These are phyloP conservation scores for Martiniozyma abietophila DNA, from an alignment of 805 yeast species.

Conservation along the genomic window DNA sequence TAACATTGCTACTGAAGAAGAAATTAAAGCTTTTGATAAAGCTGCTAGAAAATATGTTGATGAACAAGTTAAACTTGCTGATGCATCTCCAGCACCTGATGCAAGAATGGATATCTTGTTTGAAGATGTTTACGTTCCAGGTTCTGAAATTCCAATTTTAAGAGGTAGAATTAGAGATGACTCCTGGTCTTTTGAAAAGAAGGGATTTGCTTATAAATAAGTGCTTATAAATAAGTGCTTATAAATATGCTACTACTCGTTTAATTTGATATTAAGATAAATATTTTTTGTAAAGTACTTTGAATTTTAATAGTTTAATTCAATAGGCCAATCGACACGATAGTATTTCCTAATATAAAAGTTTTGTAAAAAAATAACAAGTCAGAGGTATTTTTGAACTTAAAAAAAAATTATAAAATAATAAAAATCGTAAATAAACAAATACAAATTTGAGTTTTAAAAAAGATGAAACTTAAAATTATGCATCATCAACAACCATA, in stretches of 20 bases:
- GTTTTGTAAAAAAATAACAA: not conserved
- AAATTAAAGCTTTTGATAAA: conserved; percentile 90
- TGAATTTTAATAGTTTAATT: too few species aligned
- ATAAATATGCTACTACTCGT: too few species aligned
- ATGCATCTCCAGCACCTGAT: conserved; percentile 90
- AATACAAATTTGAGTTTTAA: not conserved
- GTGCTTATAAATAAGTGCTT: not conserved
- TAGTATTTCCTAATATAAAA: too few species aligned
- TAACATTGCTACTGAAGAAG: conserved; percentile 86
- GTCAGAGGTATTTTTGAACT: not conserved
- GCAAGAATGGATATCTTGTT: conserved; percentile 90
- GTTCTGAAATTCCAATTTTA: conserved; percentile 82
- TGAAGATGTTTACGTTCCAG: conserved; percentile 94
- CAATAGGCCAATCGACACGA: too few species aligned
- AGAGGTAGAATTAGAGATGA: conserved; percentile 97
- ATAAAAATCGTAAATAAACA: conserved; percentile 1
- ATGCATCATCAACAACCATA: conserved; percentile 24
- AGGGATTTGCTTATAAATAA: conserved; percentile 32
- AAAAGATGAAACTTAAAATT: conserved; percentile 1
- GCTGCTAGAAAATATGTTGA: conserved; percentile 93
- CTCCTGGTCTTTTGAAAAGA: conserved; percentile 54
- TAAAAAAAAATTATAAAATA: conserved; percentile 1
- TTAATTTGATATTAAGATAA: too few species aligned
- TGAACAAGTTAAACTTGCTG: conserved; percentile 89
- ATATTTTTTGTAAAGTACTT: too few species aligned